phyloP scores from a whole-genome alignment of 768 basidiomycete species.

The Boletus bicolor region DNA sequence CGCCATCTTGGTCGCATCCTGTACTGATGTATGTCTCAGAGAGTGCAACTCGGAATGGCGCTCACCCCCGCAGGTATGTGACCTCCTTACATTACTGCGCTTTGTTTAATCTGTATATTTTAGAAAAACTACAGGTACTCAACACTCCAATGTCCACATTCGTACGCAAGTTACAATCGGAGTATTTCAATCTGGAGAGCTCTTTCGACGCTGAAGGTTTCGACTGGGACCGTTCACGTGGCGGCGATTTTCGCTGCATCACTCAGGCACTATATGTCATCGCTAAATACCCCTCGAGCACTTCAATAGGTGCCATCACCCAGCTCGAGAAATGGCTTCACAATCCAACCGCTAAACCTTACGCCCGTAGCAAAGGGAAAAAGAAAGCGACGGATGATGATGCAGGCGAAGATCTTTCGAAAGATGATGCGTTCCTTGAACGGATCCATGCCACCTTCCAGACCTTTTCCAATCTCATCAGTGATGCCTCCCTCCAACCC shows the following conservation, averaged over 20 bases:
- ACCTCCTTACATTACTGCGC: neutral
- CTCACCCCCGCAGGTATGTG: constrained; percentile 61
- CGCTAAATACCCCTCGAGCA: constrained; percentile 37
- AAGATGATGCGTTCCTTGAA: constrained; percentile 32
- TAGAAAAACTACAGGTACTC: constrained; percentile 69
- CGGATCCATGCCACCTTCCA: constrained; percentile 42
- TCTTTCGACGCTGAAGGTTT: constrained; percentile 35
- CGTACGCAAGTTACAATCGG: constrained; percentile 51
- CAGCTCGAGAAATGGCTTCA: constrained; percentile 53
- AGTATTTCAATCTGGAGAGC: constrained; percentile 42
- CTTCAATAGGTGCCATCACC: constrained; percentile 30
- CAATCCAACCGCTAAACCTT: constrained; percentile 13
- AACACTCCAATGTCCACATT: constrained; percentile 55
- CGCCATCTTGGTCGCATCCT: neutral
- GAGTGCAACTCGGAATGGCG: constrained; percentile 78
- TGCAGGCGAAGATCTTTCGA: constrained; percentile 21
- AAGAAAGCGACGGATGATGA: constrained; percentile 18
- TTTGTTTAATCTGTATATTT: neutral
- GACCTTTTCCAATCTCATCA: constrained; percentile 46
- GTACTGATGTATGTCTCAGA: constrained; percentile 35
- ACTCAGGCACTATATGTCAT: constrained; percentile 53
- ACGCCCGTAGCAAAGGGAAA: constrained; percentile 12
- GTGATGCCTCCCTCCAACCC: constrained; percentile 32
- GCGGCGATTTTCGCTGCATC: constrained; percentile 57
- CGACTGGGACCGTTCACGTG: constrained; percentile 51